A percentile compares a stretch with the other conserved stretches of the same genome.
Evolutionary conservation across 441 rosid genomes (phyloP).

Genomic region (Melastoma candidum): DNA sequence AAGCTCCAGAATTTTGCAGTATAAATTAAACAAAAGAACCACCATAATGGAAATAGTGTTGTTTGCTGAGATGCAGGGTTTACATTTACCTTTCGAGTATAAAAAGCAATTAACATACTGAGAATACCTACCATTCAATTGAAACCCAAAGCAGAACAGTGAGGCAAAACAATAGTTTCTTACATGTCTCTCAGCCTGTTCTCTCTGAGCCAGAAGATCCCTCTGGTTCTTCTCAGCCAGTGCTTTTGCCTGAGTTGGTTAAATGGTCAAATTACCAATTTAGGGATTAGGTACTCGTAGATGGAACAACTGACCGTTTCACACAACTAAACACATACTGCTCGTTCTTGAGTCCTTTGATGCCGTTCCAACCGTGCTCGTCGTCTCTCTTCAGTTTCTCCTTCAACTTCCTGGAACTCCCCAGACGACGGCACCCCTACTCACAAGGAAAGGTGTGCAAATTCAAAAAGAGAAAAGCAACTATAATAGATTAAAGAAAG

Average conservation of each 20-base stretch:
- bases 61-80: constrained; percentile 6
- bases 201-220: constrained; percentile 79
- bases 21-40: no score
- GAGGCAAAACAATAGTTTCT: constrained; percentile 20
- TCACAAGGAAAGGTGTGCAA: constrained; percentile 12
- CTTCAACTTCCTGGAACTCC: no score
- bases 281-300: no score
- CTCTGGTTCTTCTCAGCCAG: constrained; percentile 90
- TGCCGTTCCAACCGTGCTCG: no score
- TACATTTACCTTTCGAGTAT: constrained; percentile 5
- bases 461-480: constrained; percentile 11
- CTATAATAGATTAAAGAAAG: neutral
- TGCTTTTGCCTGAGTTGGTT: constrained; percentile 63
- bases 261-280: constrained; percentile 3
- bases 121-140: no score
- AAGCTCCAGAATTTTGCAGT: no score
- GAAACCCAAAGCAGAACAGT: constrained; percentile 1
- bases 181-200: constrained; percentile 95
- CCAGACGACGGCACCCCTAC: constrained; percentile 47
- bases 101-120: neutral
- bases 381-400: no score
- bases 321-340: no score
- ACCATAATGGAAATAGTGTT: no score
- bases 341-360: no score
- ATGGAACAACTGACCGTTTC: no score